Evolutionary conservation across 352 stramenopile genomes (phyloP).

Genomic region (Aphanomyces invadans): DNA sequence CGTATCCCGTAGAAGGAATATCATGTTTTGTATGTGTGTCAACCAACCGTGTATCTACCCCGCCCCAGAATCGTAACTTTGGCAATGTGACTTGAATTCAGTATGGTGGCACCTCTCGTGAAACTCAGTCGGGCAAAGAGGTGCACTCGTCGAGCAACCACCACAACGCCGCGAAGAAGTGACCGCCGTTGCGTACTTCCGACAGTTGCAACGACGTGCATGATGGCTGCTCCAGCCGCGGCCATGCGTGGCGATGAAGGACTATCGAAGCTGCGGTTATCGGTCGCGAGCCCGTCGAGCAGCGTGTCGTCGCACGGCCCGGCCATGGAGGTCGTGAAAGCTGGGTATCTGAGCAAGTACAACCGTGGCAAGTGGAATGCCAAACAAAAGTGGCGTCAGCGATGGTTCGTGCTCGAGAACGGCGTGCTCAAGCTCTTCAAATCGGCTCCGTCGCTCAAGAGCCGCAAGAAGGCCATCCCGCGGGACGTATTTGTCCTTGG

Average conservation of each 20-base stretch:
- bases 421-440: slow-evolving; percentile 63
- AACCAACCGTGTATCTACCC: background rate
- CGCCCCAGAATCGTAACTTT: background rate
- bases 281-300: background rate
- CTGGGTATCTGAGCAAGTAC: slow-evolving; percentile 72
- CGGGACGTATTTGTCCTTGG: slow-evolving; percentile 10
- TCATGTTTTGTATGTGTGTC: background rate
- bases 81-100: background rate
- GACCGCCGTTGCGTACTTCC: background rate
- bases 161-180: background rate
- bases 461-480: slow-evolving; percentile 35
- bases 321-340: background rate
- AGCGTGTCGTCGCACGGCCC: background rate
- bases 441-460: slow-evolving; percentile 40
- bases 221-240: background rate
- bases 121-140: background rate
- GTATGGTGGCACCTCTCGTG: background rate
- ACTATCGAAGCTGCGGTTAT: background rate
- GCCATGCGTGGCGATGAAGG: background rate
- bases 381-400: slow-evolving; percentile 68
- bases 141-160: background rate
- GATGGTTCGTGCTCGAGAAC: slow-evolving; percentile 71
- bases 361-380: slow-evolving; percentile 68
- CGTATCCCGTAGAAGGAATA: no score
- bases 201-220: background rate